A percentile compares a stretch with the other conserved stretches of the same genome.
These are phyloP conservation scores for Aureococcus anophagefferens DNA, from an alignment of 108 stramenopile species.

Conservation along the genomic window DNA sequence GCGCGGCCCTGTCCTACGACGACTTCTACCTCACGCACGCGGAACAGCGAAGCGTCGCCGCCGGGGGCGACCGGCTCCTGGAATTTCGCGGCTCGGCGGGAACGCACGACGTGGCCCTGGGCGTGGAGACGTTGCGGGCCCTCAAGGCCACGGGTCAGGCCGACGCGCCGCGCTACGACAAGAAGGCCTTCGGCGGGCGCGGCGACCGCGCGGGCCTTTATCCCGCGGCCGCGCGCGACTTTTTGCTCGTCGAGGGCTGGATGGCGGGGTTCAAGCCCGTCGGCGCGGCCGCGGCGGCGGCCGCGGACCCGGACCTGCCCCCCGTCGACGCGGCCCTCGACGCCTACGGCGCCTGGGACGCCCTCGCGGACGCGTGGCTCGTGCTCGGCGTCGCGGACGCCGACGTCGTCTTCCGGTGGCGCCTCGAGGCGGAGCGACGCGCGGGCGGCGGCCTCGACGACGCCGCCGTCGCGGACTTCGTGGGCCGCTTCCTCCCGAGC, in stretches of 20 bases:
- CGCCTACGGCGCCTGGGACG: background rate
- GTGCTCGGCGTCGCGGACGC: background rate
- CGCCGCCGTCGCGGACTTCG: background rate
- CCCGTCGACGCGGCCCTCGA: background rate
- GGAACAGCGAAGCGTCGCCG: background rate
- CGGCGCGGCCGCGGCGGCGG: background rate
- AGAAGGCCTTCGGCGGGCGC: background rate
- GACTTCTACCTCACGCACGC: background rate
- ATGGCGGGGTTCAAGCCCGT: background rate
- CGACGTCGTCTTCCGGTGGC: background rate
- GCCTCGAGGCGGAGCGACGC: background rate
- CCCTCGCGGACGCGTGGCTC: background rate
- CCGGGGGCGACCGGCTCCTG: background rate
- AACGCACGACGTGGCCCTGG: background rate
- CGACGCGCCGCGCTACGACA: background rate
- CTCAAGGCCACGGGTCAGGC: background rate
- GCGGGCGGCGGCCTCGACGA: background rate
- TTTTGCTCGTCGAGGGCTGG: background rate
- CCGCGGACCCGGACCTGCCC: background rate
- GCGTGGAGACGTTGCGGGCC: background rate
- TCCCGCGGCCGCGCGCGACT: background rate
- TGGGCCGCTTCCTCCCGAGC: background rate
- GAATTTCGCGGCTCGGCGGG: background rate
- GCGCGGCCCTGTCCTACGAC: background rate
- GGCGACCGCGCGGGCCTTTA: background rate